Evolutionary conservation across 805 yeast species (phyloP).

Genomic region (Wickerhamiella allomyrinae): DNA sequence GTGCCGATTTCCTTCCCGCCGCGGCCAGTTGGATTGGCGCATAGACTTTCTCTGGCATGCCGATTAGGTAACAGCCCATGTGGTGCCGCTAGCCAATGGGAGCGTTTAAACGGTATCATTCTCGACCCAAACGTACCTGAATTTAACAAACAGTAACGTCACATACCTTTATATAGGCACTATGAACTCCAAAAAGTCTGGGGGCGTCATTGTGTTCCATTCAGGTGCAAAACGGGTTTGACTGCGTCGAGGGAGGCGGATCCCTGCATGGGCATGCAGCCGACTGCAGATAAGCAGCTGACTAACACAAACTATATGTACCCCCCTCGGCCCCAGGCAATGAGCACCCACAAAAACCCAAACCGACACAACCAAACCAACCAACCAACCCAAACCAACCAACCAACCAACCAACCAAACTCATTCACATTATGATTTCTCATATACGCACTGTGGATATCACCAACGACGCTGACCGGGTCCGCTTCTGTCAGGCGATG

Average conservation of each 20-base stretch:
- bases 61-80: not conserved
- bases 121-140: not conserved
- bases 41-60: not conserved
- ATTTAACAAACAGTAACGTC: not conserved
- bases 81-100: not conserved
- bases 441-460: conserved; percentile 11
- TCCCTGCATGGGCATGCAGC: not conserved
- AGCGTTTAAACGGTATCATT: not conserved
- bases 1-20: not conserved
- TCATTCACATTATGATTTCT: conserved; percentile 1
- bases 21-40: not conserved
- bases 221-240: not conserved
- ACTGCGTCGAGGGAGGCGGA: not conserved
- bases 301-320: not conserved
- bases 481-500: not conserved
- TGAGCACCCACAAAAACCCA: not conserved
- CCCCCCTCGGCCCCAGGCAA: not conserved
- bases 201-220: not conserved
- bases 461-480: conserved; percentile 6
- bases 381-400: conserved; percentile 1
- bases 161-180: not conserved
- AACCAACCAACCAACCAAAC: not conserved
- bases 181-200: not conserved
- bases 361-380: no score
- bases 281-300: not conserved